Percentiles rank a stretch among this genome's conserved stretches.
Evolutionary conservation across 345 rosid species (phyloP).

Genomic region (Hypericum androsaemum): DNA sequence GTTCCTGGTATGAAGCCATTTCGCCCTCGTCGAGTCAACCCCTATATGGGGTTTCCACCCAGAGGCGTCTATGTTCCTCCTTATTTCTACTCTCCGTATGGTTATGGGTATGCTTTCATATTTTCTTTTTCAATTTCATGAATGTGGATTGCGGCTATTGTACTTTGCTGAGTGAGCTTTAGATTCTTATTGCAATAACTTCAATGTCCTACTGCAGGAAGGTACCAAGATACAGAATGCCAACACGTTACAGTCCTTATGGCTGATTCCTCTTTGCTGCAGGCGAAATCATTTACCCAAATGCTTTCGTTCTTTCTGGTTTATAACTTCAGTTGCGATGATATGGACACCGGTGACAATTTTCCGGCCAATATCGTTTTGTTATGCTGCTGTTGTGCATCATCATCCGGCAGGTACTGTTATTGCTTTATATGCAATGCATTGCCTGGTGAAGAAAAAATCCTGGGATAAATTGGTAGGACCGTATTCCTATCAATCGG

Average conservation of each 20-base stretch:
- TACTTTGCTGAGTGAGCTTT: neutral
- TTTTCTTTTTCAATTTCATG: neutral
- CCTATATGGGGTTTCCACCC: constrained; percentile 28
- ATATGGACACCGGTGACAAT: too few relatives aligned
- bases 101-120: constrained; percentile 44
- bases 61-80: constrained; percentile 38
- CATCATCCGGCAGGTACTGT: too few relatives aligned
- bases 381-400: too few relatives aligned
- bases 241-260: constrained; percentile 64
- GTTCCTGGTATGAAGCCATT: constrained; percentile 73
- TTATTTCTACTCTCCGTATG: constrained; percentile 43
- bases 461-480: too few relatives aligned
- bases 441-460: too few relatives aligned
- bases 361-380: too few relatives aligned
- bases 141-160: neutral
- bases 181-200: neutral
- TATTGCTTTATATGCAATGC: too few relatives aligned
- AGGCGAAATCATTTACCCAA: too few relatives aligned
- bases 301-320: too few relatives aligned
- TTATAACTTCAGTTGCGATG: too few relatives aligned
- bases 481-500: too few relatives aligned
- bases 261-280: constrained; percentile 15
- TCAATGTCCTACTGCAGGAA: constrained; percentile 35
- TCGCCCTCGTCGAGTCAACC: constrained; percentile 43
- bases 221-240: constrained; percentile 45